A percentile compares a stretch with the other conserved stretches of the same genome.
Evolutionary conservation across 2,329 filamentous ascomycete genomes (phyloP).

Genomic region (Curvularia sp.): DNA sequence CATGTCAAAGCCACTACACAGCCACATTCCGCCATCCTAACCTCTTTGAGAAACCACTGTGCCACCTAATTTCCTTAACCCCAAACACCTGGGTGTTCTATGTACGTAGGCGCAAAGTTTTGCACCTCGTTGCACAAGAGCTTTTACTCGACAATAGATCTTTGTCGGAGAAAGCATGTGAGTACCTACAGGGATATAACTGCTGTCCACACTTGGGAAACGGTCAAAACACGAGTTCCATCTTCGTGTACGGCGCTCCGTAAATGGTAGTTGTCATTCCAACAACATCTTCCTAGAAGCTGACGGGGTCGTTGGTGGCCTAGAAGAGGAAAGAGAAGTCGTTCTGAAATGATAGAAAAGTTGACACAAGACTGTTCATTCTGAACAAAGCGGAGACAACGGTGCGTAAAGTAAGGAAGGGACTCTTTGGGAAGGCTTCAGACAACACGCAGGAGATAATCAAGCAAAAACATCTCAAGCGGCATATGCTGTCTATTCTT

Average conservation of each 20-base stretch:
- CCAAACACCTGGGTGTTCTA: neutral
- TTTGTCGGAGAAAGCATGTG: neutral
- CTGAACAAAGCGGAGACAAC: neutral
- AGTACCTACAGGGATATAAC: neutral
- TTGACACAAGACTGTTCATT: conserved; percentile 15
- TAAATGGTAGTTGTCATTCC: conserved; percentile 15
- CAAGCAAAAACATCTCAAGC: no score
- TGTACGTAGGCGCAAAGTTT: neutral
- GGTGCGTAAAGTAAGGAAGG: neutral
- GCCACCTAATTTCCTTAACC: neutral
- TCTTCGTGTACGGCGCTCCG: conserved; percentile 47
- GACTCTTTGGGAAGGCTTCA: no score
- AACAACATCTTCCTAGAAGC: neutral
- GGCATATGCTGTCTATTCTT: no score
- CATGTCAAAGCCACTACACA: neutral
- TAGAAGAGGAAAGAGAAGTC: conserved; percentile 19
- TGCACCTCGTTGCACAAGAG: neutral
- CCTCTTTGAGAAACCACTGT: neutral
- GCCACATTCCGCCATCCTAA: neutral
- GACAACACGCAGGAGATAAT: no score
- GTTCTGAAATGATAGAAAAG: conserved; percentile 37
- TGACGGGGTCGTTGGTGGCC: conserved; percentile 10
- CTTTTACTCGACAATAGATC: neutral
- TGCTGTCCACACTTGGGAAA: neutral
- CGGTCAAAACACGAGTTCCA: conserved; percentile 30